phyloP scores from a whole-genome alignment of 768 basidiomycete genomes.

The Amanita muscaria region DNA sequence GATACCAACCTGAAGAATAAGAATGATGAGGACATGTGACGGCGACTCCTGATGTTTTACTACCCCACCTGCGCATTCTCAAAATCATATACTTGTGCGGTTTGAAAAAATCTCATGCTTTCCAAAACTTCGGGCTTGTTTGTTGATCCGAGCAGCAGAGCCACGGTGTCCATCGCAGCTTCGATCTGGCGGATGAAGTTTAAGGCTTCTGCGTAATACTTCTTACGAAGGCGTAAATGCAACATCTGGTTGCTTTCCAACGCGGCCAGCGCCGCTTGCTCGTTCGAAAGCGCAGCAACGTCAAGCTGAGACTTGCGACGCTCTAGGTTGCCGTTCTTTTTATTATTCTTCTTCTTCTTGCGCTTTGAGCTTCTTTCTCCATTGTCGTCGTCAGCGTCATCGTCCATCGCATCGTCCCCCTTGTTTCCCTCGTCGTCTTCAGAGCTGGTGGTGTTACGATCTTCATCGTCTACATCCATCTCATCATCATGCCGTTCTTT shows the following conservation, averaged over 20 bases:
- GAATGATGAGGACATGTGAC: too few species aligned
- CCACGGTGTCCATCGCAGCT: constrained; percentile 60
- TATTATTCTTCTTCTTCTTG: constrained; percentile 24
- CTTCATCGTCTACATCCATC: constrained; percentile 51
- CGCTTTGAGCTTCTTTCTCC: constrained; percentile 16
- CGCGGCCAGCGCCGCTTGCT: constrained; percentile 63
- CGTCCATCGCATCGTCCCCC: constrained; percentile 31
- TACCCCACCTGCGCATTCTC: constrained; percentile 66
- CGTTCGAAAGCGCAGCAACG: constrained; percentile 55
- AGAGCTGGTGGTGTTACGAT: constrained; percentile 21
- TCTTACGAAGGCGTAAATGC: constrained; percentile 65
- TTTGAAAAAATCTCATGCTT: constrained; percentile 83
- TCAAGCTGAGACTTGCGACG: constrained; percentile 66
- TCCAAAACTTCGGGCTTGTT: constrained; percentile 80
- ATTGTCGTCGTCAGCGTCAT: constrained; percentile 28
- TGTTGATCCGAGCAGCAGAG: constrained; percentile 76
- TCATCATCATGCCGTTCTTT: constrained; percentile 28
- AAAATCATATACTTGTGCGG: constrained; percentile 75
- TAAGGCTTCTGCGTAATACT: constrained; percentile 81
- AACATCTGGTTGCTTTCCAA: constrained; percentile 59
- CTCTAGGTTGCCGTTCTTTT: constrained; percentile 37
- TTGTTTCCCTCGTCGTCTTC: constrained; percentile 24
- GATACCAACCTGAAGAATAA: constrained; percentile 57
- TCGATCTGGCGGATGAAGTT: constrained; percentile 62
- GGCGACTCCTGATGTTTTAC: too few species aligned